These are phyloP conservation scores for Saccharomyces hybrid DNA, from an alignment of 1,139 yeast genomes.

Conservation along the genomic window DNA sequence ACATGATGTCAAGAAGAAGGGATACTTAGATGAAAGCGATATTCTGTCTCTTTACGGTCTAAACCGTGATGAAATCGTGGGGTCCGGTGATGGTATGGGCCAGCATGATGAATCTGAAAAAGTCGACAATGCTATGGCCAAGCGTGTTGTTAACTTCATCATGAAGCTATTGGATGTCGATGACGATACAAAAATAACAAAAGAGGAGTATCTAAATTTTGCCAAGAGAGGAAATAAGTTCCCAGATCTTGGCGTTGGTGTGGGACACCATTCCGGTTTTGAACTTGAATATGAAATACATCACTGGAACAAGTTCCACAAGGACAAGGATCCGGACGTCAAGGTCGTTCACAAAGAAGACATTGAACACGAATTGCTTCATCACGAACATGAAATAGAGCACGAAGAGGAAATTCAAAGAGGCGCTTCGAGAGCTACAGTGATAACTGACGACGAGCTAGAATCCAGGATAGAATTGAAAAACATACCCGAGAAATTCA, in stretches of 20 bases:
- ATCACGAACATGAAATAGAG: conserved; percentile 81
- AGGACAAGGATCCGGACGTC: conserved; percentile 75
- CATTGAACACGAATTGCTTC: conserved; percentile 78
- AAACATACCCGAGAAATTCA: conserved; percentile 35
- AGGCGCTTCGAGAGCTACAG: conserved; percentile 34
- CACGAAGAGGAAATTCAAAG: conserved; percentile 50
- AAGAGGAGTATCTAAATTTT: conserved; percentile 68
- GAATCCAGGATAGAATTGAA: conserved; percentile 32
- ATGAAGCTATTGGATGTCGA: conserved; percentile 56
- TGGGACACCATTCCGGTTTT: conserved; percentile 92
- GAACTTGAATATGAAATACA: conserved; percentile 91
- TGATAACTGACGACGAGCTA: conserved; percentile 36
- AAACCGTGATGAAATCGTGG: conserved; percentile 61
- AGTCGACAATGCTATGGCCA: conserved; percentile 49
- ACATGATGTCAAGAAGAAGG: conserved; percentile 59
- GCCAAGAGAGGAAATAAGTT: conserved; percentile 56
- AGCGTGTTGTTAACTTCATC: conserved; percentile 49
- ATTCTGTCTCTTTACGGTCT: conserved; percentile 78
- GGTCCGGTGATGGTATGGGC: conserved; percentile 90
- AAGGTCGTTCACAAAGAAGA: conserved; percentile 77
- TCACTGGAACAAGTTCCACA: conserved; percentile 86
- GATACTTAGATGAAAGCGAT: conserved; percentile 52
- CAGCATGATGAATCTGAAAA: conserved; percentile 54
- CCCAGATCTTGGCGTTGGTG: conserved; percentile 91
- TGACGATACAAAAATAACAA: conserved; percentile 54